Evolutionary conservation across 1,284 basidiomycete genomes (phyloP).

Genomic region (Ceratobasidium sp.): DNA sequence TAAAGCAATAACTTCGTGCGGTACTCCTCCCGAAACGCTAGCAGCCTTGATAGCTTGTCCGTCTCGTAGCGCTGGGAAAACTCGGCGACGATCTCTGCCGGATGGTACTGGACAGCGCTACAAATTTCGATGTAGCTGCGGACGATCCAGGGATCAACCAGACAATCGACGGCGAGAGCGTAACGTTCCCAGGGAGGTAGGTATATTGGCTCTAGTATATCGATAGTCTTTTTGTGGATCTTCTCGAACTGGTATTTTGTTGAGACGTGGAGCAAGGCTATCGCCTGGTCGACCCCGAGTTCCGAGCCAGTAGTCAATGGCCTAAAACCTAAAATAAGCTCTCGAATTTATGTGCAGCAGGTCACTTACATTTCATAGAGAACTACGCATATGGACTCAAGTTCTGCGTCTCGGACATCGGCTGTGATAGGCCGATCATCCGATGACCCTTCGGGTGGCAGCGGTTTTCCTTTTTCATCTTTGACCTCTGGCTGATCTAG

Average conservation of each 20-base stretch:
- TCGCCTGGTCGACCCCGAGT: constrained; percentile 22
- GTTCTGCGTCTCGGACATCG: background rate
- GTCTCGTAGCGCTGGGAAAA: constrained; percentile 18
- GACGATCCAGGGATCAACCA: constrained; percentile 34
- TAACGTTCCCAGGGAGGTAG: constrained; percentile 12
- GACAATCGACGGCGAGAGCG: constrained; percentile 29
- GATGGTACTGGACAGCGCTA: constrained; percentile 1
- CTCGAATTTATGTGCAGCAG: background rate
- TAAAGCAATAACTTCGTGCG: constrained; percentile 19
- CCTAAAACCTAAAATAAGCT: background rate
- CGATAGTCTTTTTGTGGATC: background rate
- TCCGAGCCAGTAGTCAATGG: constrained; percentile 18
- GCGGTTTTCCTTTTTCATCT: constrained; percentile 13
- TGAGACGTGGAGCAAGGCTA: constrained; percentile 10
- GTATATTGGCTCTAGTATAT: background rate
- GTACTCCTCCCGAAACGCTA: constrained; percentile 23
- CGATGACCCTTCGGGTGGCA: constrained; percentile 42
- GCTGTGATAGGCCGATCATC: constrained; percentile 39
- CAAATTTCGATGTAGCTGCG: constrained; percentile 38
- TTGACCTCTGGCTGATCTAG: constrained; percentile 21
- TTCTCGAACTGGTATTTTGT: constrained; percentile 37
- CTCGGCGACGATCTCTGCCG: constrained; percentile 11
- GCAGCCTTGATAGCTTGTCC: constrained; percentile 17
- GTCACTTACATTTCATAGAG: constrained; percentile 32
- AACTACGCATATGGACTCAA: constrained; percentile 24